phyloP scores from a whole-genome alignment of 768 basidiomycete genomes.

The Astraeus odoratus region DNA sequence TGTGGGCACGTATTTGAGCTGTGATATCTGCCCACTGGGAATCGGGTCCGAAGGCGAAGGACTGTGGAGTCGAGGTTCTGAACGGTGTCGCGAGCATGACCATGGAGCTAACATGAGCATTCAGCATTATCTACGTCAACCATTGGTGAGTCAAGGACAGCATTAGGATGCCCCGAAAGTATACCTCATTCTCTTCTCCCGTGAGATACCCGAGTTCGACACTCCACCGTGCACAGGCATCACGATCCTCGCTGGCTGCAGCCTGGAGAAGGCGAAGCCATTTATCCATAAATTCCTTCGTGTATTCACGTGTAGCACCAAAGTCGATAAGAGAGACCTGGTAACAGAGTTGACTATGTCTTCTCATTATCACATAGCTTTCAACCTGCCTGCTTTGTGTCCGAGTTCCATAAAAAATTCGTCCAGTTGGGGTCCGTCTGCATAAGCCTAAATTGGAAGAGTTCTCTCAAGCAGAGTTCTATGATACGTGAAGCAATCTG shows the following conservation, averaged over 20 bases:
- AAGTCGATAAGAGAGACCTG: slow-evolving; percentile 91
- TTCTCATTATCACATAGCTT: not conserved
- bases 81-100: slow-evolving; percentile 84
- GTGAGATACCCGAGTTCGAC: slow-evolving; percentile 84
- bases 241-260: slow-evolving; percentile 61
- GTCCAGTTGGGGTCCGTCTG: slow-evolving; percentile 99
- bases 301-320: slow-evolving; percentile 87
- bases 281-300: slow-evolving; percentile 76
- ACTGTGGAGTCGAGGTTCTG: slow-evolving; percentile 51
- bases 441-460: slow-evolving; percentile 90
- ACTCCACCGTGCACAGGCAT: slow-evolving; percentile 66
- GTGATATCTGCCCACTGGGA: slow-evolving; percentile 68
- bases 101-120: slow-evolving; percentile 83
- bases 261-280: slow-evolving; percentile 85
- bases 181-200: slow-evolving; percentile 77
- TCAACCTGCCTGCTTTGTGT: slow-evolving; percentile 48
- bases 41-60: slow-evolving; percentile 72
- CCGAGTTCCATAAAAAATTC: slow-evolving; percentile 85
- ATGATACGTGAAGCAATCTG: slow-evolving; percentile 83
- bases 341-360: not conserved
- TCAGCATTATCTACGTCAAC: slow-evolving; percentile 55
- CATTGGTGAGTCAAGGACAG: not conserved
- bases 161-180: not conserved
- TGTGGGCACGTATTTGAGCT: slow-evolving; percentile 64
- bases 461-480: slow-evolving; percentile 81